Evolutionary conservation across 768 basidiomycete species (phyloP).

Genomic region (Xerocomellus chrysenteron): DNA sequence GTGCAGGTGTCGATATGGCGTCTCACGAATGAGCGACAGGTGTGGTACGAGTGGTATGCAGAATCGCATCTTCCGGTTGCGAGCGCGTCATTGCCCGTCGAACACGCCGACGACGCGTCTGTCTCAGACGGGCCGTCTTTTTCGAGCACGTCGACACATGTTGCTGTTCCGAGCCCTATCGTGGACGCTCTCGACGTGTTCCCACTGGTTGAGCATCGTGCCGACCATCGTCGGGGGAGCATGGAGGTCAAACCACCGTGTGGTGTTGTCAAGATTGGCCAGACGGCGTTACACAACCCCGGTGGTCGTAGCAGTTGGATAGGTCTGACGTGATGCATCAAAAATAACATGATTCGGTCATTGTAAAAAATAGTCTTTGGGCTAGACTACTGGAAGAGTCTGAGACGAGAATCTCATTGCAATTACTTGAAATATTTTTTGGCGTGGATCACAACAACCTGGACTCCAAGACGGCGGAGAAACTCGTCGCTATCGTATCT

Average conservation of each 20-base stretch:
- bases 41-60: slow-evolving; percentile 99
- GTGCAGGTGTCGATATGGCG: slow-evolving; percentile 94
- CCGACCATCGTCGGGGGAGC: slow-evolving; percentile 11
- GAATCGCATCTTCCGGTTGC: slow-evolving; percentile 83
- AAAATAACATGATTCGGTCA: neutral
- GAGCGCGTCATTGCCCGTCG: slow-evolving; percentile 26
- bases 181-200: slow-evolving; percentile 61
- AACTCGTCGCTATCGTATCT: neutral
- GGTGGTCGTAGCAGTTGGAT: slow-evolving; percentile 92
- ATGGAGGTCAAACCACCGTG: slow-evolving; percentile 27
- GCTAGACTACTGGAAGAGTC: no score
- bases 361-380: neutral
- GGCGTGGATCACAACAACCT: no score
- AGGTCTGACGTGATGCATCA: slow-evolving; percentile 46
- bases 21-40: slow-evolving; percentile 79
- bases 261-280: slow-evolving; percentile 84
- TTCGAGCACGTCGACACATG: slow-evolving; percentile 28
- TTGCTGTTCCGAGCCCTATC: slow-evolving; percentile 61
- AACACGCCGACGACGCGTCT: slow-evolving; percentile 16
- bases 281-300: slow-evolving; percentile 90
- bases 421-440: no score
- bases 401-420: no score
- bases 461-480: no score
- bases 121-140: slow-evolving; percentile 21
- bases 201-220: slow-evolving; percentile 15